These are phyloP conservation scores for Mycena amicta DNA, from an alignment of 768 basidiomycete genomes.

Conservation along the genomic window DNA sequence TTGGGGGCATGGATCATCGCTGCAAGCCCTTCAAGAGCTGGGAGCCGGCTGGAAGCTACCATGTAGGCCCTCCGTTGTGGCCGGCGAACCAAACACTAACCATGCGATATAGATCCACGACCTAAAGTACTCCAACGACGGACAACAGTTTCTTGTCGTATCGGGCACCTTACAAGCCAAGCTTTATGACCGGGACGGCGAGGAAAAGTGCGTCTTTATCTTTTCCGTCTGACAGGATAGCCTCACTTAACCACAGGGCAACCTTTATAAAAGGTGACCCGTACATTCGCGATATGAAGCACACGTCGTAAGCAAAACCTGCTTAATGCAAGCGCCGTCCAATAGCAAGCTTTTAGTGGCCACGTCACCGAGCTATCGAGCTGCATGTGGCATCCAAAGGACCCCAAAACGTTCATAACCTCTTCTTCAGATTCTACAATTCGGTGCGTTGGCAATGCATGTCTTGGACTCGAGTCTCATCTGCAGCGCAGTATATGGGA, in stretches of 20 bases:
- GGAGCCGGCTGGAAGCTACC: slow-evolving; percentile 93
- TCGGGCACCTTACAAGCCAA: slow-evolving; percentile 87
- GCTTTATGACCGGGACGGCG: slow-evolving; percentile 89
- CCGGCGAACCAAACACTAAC: not conserved
- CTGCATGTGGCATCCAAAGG: slow-evolving; percentile 93
- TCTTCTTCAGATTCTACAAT: slow-evolving; percentile 96
- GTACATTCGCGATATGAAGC: slow-evolving; percentile 98
- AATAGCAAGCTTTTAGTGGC: slow-evolving; percentile 55
- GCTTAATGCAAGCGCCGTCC: slow-evolving; percentile 12
- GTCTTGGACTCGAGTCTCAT: slow-evolving; percentile 2
- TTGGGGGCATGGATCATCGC: slow-evolving; percentile 92
- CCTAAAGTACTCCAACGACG: slow-evolving; percentile 85
- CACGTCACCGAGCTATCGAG: slow-evolving; percentile 90
- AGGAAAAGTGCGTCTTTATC: slow-evolving; percentile 73
- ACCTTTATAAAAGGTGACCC: slow-evolving; percentile 93
- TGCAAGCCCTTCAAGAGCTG: slow-evolving; percentile 96
- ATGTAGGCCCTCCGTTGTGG: slow-evolving; percentile 49
- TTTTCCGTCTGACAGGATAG: slow-evolving; percentile 34
- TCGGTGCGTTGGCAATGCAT: slow-evolving; percentile 51
- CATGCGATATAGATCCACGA: slow-evolving; percentile 75
- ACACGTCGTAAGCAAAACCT: slow-evolving; percentile 77
- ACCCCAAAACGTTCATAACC: slow-evolving; percentile 84
- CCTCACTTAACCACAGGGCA: slow-evolving; percentile 63
- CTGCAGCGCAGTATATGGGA: slow-evolving; percentile 83
- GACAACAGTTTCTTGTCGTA: slow-evolving; percentile 83